Base-by-base conservation (phyloP, 2,329 filamentous ascomycete genomes). In the Aspergillus awamori region DNA sequence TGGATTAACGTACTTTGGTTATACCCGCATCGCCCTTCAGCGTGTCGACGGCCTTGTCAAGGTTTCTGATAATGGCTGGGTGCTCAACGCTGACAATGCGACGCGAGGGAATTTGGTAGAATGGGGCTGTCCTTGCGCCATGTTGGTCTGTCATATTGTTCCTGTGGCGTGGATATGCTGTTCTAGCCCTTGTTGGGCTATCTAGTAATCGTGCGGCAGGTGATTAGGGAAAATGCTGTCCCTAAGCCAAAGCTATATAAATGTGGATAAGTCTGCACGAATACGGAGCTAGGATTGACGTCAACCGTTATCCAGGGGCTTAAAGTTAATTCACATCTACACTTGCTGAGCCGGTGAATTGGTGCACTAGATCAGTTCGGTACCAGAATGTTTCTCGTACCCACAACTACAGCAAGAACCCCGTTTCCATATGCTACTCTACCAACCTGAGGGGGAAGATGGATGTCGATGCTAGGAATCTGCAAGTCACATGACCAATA, bases 11-110 rank as follows among this genome's bases (percentile, higher is more conserved):
- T 63, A 85, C 85, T 71, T 84, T 81, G 70, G 81, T 79, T 65
- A 89, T 79, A 57, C 81, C 82, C 38, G 76, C 67, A 61, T 82
- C 76, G 39, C 86, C 86, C 45, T 87, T 86, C 49, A 90, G 81
- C 41, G 87, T 89, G 48, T 82, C 79, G 66, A 90, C 80, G 61
- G 82, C 88, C 70, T 84, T 87, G 70, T 89, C 84, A 59, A 89
- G 72, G 73, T 89, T 86, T 70, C 83, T 84, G 69, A 90, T 77
- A 57, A 89, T 82, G 71, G 85, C 87, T 56, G 88, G 88, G 75
- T 90, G 88, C 70, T 91, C 88, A 51, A 91, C 81, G 63, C 82
- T 83, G 57, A 88, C 81, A 52, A 90, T 78, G 55, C 81, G 78
- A 63, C 81, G 78, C 39, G 75, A 67, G 2, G 85, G 84, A 41